Evolutionary conservation across 495 filamentous ascomycete genomes (phyloP).

Genomic region (Aspergillus kassunensis): DNA sequence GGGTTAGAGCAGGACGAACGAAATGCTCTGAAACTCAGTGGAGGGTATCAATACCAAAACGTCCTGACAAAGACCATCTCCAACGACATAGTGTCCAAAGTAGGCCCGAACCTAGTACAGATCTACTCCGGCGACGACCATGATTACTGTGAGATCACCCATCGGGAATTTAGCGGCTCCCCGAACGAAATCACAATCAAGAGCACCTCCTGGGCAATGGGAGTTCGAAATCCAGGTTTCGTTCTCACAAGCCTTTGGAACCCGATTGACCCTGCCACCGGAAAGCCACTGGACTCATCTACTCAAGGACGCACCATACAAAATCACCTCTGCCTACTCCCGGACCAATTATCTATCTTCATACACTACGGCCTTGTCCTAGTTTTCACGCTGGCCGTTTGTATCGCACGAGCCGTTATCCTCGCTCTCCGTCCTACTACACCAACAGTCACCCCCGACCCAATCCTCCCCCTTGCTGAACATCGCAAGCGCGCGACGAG

Average conservation of each 20-base stretch:
- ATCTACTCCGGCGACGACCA: slow-evolving; percentile 97
- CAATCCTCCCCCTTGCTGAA: slow-evolving; percentile 39
- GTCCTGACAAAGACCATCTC: slow-evolving; percentile 75
- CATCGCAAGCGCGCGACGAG: slow-evolving; percentile 13
- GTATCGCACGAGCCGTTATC: slow-evolving; percentile 59
- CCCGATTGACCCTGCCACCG: slow-evolving; percentile 62
- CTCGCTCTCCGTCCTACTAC: slow-evolving; percentile 27
- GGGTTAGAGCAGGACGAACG: slow-evolving; percentile 64
- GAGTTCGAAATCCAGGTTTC: slow-evolving; percentile 86
- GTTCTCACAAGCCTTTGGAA: slow-evolving; percentile 88
- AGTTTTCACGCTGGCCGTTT: slow-evolving; percentile 52
- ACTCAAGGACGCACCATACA: slow-evolving; percentile 58
- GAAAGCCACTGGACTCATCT: slow-evolving; percentile 48
- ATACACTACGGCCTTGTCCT: slow-evolving; percentile 67
- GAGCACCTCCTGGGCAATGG: slow-evolving; percentile 91
- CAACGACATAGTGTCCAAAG: slow-evolving; percentile 61
- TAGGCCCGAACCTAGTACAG: slow-evolving; percentile 66
- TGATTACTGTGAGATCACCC: slow-evolving; percentile 90
- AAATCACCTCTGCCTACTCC: slow-evolving; percentile 86
- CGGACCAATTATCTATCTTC: slow-evolving; percentile 80
- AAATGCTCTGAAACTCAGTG: slow-evolving; percentile 68
- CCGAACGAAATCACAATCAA: slow-evolving; percentile 94
- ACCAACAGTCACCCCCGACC: slow-evolving; percentile 12
- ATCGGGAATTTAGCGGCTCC: slow-evolving; percentile 61
- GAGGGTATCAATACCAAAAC: slow-evolving; percentile 96